A percentile compares a stretch with the other conserved stretches of the same genome.
Conservation (phyloP, 1,284 basidiomycete genomes). For the Puccinia novopanici region DNA sequence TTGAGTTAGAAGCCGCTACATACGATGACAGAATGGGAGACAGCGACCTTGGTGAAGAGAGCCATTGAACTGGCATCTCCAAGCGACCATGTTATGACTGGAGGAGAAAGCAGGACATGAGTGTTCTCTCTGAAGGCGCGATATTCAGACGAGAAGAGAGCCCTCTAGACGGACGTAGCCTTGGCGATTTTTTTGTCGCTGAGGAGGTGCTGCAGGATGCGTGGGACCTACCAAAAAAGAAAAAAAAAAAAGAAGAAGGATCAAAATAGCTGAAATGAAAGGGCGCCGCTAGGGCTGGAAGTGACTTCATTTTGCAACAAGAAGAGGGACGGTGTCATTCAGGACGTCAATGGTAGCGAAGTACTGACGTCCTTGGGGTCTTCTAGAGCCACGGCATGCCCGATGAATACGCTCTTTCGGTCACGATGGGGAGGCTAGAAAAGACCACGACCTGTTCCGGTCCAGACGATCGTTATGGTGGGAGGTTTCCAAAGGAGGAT, state of each 20-base stretch:
- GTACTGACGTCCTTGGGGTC: conserved; percentile 63
- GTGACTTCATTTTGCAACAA: too few relatives aligned
- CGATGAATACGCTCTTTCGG: conserved; percentile 78
- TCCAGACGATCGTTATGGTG: background rate
- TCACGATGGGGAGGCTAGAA: conserved; percentile 74
- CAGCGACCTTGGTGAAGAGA: conserved; percentile 71
- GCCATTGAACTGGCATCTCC: conserved; percentile 61
- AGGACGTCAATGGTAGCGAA: background rate
- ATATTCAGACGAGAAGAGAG: background rate
- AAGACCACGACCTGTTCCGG: conserved; percentile 64
- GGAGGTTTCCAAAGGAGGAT: conserved; percentile 28
- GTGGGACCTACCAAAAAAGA: conserved; percentile 2
- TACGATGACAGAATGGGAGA: background rate
- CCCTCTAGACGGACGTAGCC: background rate
- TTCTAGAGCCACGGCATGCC: conserved; percentile 75
- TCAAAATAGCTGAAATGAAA: background rate
- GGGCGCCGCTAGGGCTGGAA: too few relatives aligned
- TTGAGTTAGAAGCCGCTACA: background rate
- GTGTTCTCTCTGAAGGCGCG: background rate
- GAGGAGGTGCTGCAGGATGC: conserved; percentile 30
- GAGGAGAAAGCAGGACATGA: background rate
- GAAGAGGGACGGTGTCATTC: too few relatives aligned
- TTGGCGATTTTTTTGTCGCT: conserved; percentile 43
- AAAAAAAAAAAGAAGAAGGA: background rate
- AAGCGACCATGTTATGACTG: conserved; percentile 51